Base-by-base conservation (phyloP, 2,329 filamentous ascomycete species). In the Seiridium cupressi region DNA sequence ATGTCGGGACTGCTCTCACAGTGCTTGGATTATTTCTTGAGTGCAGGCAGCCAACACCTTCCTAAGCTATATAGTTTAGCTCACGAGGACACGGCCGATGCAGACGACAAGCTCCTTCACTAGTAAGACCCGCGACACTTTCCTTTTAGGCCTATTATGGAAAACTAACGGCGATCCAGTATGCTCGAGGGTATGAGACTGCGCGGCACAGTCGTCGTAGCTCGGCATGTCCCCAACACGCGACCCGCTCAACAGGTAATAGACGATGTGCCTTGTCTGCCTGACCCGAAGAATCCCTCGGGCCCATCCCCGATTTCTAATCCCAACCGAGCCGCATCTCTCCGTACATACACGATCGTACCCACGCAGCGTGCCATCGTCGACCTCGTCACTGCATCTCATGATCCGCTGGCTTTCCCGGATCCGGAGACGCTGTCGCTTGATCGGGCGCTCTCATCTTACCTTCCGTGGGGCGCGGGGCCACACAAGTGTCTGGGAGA, bases 21-120 rank as follows among this genome's bases (percentile, higher is more conserved):
- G 70, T 77, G 83, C 44, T 72, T 88, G 54, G 85, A 88, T 65
- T 88, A 82, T 72, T 88, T 86, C 68, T 77, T 88, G 8, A 76
- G 76, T 55, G 72, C 81, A 61, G 79, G 82, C 66, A 73, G 75
- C 63, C 60, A 74, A 40, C 76, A 87, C 63, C 73, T 86, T 1
- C 73, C 80, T 0, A 79, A 82, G 56, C 80, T 88, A 63, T 78
- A 83, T 63, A 74, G 75, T 11, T 75, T 86, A 5, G 79, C 85
- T 40, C 76, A 79, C 53, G 67, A 78, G 51, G 72, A 83, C 59
- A 81, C 78, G 3, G 64, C 74, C 5, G 81, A 83, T 62, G 79
- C 84, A 0, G 83, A 87, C 62, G 77, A 85, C 34, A 76, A 48
- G 42, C 55, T 73, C 58, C 63, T 69, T 63, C 70, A 67, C 38